A percentile compares a stretch with the other conserved stretches of the same genome.
Conservation (phyloP, 371 early-diverging fungal genomes). For the Rhizopus microsporus region DNA sequence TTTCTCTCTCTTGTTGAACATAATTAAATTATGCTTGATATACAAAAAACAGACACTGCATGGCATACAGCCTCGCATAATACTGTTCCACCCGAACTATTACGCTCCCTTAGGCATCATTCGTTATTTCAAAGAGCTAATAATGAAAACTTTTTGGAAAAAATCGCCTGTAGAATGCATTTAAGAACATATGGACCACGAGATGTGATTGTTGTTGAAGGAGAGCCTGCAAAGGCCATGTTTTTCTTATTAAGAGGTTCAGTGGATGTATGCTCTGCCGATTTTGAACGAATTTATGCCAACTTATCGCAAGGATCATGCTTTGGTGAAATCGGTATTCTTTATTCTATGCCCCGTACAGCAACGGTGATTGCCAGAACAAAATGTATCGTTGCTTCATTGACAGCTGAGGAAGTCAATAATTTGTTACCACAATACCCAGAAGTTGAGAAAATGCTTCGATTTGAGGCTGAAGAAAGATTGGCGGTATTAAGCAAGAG, state of each 20-base stretch:
- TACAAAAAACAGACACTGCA: constrained; percentile 15
- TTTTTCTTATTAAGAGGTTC: constrained; percentile 82
- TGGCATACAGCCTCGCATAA: constrained; percentile 8
- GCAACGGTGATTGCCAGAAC: constrained; percentile 78
- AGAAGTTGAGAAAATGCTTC: constrained; percentile 54
- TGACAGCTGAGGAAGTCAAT: constrained; percentile 63
- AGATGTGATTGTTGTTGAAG: constrained; percentile 70
- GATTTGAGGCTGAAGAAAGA: constrained; percentile 63
- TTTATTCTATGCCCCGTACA: constrained; percentile 78
- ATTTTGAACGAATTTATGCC: constrained; percentile 75
- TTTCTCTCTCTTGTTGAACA: not conserved
- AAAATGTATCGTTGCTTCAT: constrained; percentile 67
- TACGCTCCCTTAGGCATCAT: constrained; percentile 40
- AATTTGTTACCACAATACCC: constrained; percentile 54
- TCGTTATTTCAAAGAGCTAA: constrained; percentile 48
- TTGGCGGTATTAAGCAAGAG: constrained; percentile 41
- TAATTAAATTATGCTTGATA: constrained; percentile 13
- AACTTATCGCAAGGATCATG: constrained; percentile 71
- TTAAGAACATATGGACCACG: constrained; percentile 56
- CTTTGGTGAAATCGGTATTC: constrained; percentile 82
- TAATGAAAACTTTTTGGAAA: constrained; percentile 39
- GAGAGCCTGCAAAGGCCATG: constrained; percentile 80
- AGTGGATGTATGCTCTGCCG: constrained; percentile 78
- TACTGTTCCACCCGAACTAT: constrained; percentile 37
- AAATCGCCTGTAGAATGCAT: constrained; percentile 48